A percentile compares a stretch with the other conserved stretches of the same genome.
phyloP scores from a whole-genome alignment of 31 red algal species.

The Endocladia muricata region DNA sequence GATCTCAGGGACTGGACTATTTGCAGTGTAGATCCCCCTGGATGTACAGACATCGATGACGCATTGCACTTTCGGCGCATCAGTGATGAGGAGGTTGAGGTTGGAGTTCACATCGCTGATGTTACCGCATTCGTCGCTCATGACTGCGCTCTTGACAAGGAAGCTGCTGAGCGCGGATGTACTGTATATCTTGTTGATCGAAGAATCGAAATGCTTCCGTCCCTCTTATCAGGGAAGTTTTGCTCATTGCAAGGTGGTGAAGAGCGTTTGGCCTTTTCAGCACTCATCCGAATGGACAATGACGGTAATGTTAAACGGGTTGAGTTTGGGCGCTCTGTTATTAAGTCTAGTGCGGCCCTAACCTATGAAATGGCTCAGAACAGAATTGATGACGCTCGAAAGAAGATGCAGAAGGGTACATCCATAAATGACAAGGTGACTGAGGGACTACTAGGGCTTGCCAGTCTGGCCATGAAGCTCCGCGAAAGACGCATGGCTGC shows the following conservation, averaged over 20 bases:
- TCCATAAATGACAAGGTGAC: conserved; percentile 52
- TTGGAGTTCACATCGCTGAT: conserved; percentile 99
- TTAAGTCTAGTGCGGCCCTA: conserved; percentile 76
- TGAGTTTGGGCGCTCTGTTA: conserved; percentile 81
- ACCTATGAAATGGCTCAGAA: conserved; percentile 95
- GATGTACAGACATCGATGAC: conserved; percentile 97
- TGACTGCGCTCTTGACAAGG: conserved; percentile 81
- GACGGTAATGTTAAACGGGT: conserved; percentile 51
- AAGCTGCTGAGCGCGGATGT: conserved; percentile 81
- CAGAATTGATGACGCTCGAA: conserved; percentile 60
- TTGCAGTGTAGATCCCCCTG: conserved; percentile 89
- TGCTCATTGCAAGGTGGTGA: conserved; percentile 67
- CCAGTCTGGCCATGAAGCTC: conserved; percentile 64
- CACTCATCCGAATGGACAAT: conserved; percentile 69
- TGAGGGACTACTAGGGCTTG: conserved; percentile 54
- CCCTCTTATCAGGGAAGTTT: conserved; percentile 73
- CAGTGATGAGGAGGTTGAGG: conserved; percentile 47
- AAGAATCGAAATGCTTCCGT: conserved; percentile 94
- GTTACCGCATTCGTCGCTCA: conserved; percentile 87
- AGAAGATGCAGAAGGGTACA: conserved; percentile 18
- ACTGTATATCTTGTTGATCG: conserved; percentile 96
- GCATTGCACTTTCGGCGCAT: conserved; percentile 77
- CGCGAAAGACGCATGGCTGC: conserved; percentile 57
- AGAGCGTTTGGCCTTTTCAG: conserved; percentile 89
- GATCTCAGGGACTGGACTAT: conserved; percentile 77